Base-by-base conservation (phyloP, 176 grass and related monocot species). In the Aechmea fasciata region DNA sequence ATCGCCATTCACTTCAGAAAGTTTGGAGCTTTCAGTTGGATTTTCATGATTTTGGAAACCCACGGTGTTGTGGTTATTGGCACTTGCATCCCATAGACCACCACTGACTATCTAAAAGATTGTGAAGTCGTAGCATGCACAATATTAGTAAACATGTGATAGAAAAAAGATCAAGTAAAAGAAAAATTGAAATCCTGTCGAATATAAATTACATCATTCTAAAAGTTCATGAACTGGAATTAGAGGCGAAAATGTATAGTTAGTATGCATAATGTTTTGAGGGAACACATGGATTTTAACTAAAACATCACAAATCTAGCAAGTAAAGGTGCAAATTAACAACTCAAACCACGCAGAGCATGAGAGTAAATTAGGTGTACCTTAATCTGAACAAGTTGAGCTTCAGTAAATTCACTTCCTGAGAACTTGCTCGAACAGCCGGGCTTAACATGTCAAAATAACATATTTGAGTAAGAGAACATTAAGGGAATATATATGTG, bases 371-470 rank as follows among this genome's bases (percentile, higher is more conserved):
- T 41, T 41, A 41, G 33, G 6, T 41, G 33, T 72, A 72, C 70
- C 70, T 72, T 72, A 22, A 72, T 72, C 28, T 72, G 70, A 11
- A 72, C 53, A n/a, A 72, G 52, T 52, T 72, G 70, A 47, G 51
- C 70, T 61, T 57, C 52, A 2, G 14, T 48, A 61, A 72, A 57
- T 41, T 59, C 52, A 20, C 41, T 47, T 11, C 70, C 70, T 57
- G 53, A 72, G 41, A 72, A 41, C 52, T 55, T 53, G 1, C 28
- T 57, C 13, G 53, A 72, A 72, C 70, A 72, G 14, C 70, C 51
- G 33, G 70, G 70, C 70, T 72, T 41, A 51, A 72, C 55, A 61
- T 61, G 17, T 19, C 15, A 61, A 61, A 61, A 61, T 20, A 15
- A 47, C 19, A 50, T 19, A 48, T 25, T 50, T 50, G 15, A 24